These are phyloP conservation scores for Angomonas desouzai DNA, from an alignment of 208 protist species.

Conservation along the genomic window DNA sequence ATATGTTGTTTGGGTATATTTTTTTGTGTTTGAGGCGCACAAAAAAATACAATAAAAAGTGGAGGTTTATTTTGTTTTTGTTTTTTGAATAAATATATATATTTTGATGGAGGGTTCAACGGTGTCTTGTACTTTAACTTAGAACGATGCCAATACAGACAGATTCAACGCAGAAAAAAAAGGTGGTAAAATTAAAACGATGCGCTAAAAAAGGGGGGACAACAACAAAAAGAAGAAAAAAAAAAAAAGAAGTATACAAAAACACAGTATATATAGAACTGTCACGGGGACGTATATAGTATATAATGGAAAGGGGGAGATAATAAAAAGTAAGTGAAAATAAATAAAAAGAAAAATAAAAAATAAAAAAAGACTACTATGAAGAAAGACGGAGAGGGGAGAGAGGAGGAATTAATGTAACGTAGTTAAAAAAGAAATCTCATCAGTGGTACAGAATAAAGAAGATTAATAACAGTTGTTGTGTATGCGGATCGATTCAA, in stretches of 20 bases:
- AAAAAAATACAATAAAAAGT: no score
- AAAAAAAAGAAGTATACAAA: slow-evolving; percentile 1
- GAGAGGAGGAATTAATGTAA: background rate
- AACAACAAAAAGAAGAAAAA: background rate
- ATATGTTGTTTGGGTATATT: background rate
- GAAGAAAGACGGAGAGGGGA: background rate
- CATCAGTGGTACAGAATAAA: slow-evolving; percentile 1
- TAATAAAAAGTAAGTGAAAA: background rate
- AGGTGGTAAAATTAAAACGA: slow-evolving; percentile 12
- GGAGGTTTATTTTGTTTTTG: no score
- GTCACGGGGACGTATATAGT: background rate
- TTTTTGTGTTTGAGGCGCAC: no score
- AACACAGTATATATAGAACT: background rate
- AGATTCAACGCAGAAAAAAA: slow-evolving; percentile 18
- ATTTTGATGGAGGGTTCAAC: no score
- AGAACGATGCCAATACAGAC: background rate
- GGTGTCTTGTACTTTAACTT: no score
- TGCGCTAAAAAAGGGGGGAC: slow-evolving; percentile 6
- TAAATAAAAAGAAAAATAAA: slow-evolving; percentile 9
- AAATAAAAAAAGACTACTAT: slow-evolving; percentile 1
- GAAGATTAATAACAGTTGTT: no score
- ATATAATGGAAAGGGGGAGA: background rate
- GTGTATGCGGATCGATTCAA: no score
- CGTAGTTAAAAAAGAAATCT: no score
- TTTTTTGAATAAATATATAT: background rate